Evolutionary conservation across 768 basidiomycete species (phyloP).

Genomic region (Polyporus arcularius): DNA sequence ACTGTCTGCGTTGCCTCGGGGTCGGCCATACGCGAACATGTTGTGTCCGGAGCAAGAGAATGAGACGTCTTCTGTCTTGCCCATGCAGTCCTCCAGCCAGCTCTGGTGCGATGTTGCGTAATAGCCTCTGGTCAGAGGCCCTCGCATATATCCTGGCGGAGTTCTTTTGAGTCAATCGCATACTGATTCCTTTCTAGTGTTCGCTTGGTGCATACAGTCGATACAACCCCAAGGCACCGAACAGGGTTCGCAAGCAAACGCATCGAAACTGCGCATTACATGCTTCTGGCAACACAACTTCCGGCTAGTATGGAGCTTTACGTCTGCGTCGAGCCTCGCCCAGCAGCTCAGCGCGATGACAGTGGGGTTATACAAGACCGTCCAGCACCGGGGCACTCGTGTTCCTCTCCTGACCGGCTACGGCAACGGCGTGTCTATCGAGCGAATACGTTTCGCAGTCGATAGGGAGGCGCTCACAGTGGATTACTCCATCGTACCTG

Average conservation of each 20-base stretch:
- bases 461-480: constrained; percentile 81
- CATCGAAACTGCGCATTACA: constrained; percentile 66
- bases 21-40: no score
- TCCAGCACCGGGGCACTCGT: constrained; percentile 69
- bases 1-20: no score
- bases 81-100: no score
- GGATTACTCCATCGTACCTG: constrained; percentile 82
- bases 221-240: constrained; percentile 37
- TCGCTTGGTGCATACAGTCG: constrained; percentile 93
- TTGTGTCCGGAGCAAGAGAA: no score
- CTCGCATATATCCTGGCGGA: no score
- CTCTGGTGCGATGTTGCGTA: no score
- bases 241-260: constrained; percentile 12
- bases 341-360: constrained; percentile 89
- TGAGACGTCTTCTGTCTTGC: no score
- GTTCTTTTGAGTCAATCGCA: no score
- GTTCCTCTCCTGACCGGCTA: constrained; percentile 77
- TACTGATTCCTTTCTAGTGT: constrained; percentile 47
- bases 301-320: constrained; percentile 82
- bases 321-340: constrained; percentile 59
- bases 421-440: constrained; percentile 80
- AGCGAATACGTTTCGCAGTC: constrained; percentile 76
- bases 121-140: no score
- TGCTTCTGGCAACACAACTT: constrained; percentile 97
- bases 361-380: constrained; percentile 79